Evolutionary conservation across 1,284 basidiomycete genomes (phyloP), one percentile per base, ranked within the genome.

Genomic region (Meira nashicola): DNA sequence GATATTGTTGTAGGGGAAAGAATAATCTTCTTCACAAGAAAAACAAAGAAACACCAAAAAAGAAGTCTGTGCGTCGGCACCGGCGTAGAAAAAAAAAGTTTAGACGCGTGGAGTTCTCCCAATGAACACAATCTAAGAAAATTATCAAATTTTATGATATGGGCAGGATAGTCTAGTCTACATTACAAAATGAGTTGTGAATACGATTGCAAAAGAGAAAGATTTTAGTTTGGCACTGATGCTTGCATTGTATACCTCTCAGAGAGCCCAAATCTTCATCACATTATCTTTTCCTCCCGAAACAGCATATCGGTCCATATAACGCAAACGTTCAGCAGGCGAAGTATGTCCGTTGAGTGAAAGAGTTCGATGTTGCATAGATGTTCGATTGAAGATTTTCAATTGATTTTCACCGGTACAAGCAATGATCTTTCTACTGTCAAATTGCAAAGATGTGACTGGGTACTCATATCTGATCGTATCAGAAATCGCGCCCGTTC

Each of bases 241-340:
- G n/a, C n/a, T n/a, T n/a, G 8, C 28, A 33, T 3, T 8, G 11
- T 43, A 43, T 4, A 5, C 12, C 25, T 14, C 14, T 25, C 62
- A 97, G 80, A 98, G 82, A 48, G 92, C 90, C 94, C 94, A 98
- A 59, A 96, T 87, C 82, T 97, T 97, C 70, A 97, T 85, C 47
- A 84, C 83, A 33, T 88, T 84, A 80, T 98, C 94, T 57, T 87
- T 85, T 55, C 88, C 92, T 46, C 95, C 95, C 25, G 89, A 89
- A 41, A 92, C 87, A 52, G 96, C 83, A 80, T 97, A 99, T 61
- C 88, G 86, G 80, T 98, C 94, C 87, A 97, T 95, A 80, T 95
- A 98, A 56, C 94, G 84, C 68, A 98, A 81, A 65, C 85, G 84
- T 80, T 95, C 90, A n/a, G 87, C 88, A 0, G 93, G 92, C 66